Percentiles rank a stretch among this genome's conserved stretches.
These are phyloP conservation scores for Solanum rostratum DNA, from an alignment of 257 asterid genomes.

Conservation along the genomic window DNA sequence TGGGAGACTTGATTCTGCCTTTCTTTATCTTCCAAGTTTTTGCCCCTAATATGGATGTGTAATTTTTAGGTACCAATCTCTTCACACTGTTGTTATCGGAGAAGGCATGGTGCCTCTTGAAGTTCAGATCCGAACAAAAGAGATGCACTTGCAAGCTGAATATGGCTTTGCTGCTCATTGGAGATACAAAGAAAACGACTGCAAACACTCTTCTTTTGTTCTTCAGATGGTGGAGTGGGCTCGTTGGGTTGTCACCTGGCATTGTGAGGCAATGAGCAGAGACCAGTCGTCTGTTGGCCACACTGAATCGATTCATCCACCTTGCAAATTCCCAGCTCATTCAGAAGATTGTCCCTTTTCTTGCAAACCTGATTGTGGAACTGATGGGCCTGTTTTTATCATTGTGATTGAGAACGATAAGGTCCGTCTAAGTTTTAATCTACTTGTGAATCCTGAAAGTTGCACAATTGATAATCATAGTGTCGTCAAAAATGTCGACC, in stretches of 20 bases:
- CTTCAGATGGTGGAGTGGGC: constrained; percentile 99
- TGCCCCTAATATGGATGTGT: constrained; percentile 1
- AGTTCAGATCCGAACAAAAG: constrained; percentile 89
- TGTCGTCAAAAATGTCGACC: not conserved
- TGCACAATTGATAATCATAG: not conserved
- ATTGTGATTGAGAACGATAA: constrained; percentile 85
- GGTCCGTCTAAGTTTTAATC: constrained; percentile 27
- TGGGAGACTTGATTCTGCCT: not conserved
- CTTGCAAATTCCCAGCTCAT: constrained; percentile 81
- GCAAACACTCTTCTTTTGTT: constrained; percentile 63
- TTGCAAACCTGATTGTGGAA: constrained; percentile 52
- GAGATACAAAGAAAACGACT: constrained; percentile 94
- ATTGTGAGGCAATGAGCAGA: constrained; percentile 74
- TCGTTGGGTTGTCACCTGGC: constrained; percentile 96
- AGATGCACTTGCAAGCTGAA: constrained; percentile 98
- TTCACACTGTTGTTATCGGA: constrained; percentile 73
- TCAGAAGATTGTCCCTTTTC: constrained; percentile 68
- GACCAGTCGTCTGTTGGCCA: constrained; percentile 38
- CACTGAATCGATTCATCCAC: constrained; percentile 38
- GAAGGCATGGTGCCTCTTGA: constrained; percentile 78
- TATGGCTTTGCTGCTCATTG: constrained; percentile 97
- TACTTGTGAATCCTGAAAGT: not conserved
- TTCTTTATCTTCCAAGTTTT: not conserved
- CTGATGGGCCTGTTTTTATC: constrained; percentile 75
- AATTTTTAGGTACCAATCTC: constrained; percentile 69